A percentile compares a stretch with the other conserved stretches of the same genome.
Conservation (phyloP, 2,329 filamentous ascomycete genomes). For the Fusarium miscanthi region DNA sequence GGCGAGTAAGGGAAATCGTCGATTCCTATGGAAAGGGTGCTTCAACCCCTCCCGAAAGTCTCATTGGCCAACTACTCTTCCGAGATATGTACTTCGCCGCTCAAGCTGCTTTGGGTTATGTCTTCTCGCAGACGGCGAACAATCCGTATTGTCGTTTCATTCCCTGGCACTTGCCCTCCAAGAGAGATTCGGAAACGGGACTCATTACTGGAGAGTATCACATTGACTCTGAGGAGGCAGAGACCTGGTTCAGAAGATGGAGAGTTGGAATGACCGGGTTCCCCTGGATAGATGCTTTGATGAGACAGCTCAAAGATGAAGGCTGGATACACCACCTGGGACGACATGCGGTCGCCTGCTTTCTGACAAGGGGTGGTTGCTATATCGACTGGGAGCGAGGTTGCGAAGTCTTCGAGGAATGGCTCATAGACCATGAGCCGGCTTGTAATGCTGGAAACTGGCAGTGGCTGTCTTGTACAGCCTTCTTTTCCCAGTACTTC, state of each 20-base stretch:
- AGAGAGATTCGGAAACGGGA: constrained; percentile 57
- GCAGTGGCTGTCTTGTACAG: constrained; percentile 81
- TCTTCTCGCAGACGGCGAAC: constrained; percentile 72
- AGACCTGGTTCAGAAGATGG: constrained; percentile 76
- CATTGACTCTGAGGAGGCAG: constrained; percentile 71
- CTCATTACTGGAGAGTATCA: constrained; percentile 69
- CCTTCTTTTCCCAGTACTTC: constrained; percentile 79
- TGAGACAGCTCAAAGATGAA: constrained; percentile 77
- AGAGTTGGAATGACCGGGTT: constrained; percentile 77
- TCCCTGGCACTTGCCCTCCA: constrained; percentile 80
- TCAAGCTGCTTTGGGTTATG: constrained; percentile 73
- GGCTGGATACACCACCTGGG: constrained; percentile 87
- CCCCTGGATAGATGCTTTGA: constrained; percentile 83
- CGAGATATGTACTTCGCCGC: constrained; percentile 87
- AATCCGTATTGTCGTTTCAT: constrained; percentile 79
- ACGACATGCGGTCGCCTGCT: constrained; percentile 81
- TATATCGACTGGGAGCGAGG: constrained; percentile 84
- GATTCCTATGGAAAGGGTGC: constrained; percentile 65
- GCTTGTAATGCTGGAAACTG: constrained; percentile 81
- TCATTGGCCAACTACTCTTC: constrained; percentile 80
- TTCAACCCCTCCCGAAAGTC: constrained; percentile 72
- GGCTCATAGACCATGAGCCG: constrained; percentile 78
- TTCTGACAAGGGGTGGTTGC: constrained; percentile 82
- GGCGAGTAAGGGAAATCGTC: constrained; percentile 73
- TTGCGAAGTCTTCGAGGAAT: constrained; percentile 81